Evolutionary conservation across 1,139 yeast genomes (phyloP).

Genomic region (Lodderomyces beijingensis): DNA sequence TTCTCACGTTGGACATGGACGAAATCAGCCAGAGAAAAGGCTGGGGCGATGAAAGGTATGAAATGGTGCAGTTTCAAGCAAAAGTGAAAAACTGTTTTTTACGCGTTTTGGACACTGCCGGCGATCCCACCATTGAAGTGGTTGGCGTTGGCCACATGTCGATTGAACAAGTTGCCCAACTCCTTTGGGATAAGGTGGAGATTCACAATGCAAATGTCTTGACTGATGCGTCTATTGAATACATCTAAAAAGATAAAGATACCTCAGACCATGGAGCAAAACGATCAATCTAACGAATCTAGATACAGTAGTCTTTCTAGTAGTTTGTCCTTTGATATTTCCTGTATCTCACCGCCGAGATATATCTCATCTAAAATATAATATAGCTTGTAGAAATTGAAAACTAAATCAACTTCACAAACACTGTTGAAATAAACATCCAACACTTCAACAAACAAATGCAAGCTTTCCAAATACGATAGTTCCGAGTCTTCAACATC

Average conservation of each 20-base stretch:
- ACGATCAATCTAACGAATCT: conserved; percentile 35
- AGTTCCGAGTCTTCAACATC: conserved; percentile 76
- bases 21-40: conserved; percentile 60
- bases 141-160: conserved; percentile 57
- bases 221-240: conserved; percentile 14
- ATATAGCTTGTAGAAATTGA: conserved; percentile 72
- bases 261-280: background rate
- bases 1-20: conserved; percentile 57
- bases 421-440: conserved; percentile 85
- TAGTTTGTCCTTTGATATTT: conserved; percentile 58
- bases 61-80: conserved; percentile 64
- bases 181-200: conserved; percentile 25
- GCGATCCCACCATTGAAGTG: conserved; percentile 33
- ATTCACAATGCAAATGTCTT: conserved; percentile 12
- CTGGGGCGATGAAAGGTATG: conserved; percentile 92
- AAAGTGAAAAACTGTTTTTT: conserved; percentile 61
- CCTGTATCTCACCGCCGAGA: conserved; percentile 76
- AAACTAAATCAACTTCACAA: conserved; percentile 90
- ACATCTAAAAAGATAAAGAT: background rate
- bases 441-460: conserved; percentile 81
- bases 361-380: conserved; percentile 70
- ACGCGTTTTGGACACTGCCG: conserved; percentile 30
- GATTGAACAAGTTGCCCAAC: conserved; percentile 52
- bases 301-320: conserved; percentile 49
- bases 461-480: conserved; percentile 77